Evolutionary conservation across 306 rosid species (phyloP), one percentile per base, ranked within the genome.

Genomic region (Casuarina cunninghamiana): DNA sequence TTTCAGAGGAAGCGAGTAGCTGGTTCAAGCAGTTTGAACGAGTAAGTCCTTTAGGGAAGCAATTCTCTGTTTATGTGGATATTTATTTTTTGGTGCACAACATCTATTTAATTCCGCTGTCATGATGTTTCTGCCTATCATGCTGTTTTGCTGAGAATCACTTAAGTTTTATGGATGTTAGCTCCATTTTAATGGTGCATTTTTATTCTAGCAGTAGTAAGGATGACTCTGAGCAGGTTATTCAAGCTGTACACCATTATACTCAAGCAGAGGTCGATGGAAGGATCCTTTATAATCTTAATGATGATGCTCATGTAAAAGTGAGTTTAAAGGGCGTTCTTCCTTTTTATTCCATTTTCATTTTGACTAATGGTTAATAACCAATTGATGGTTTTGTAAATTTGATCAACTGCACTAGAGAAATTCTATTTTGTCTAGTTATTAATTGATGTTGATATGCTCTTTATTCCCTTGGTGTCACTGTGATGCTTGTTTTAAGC

Each of bases 231-330:
- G 88, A 81, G 15, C 84, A 85, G 17, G 39, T 74, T 54, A 44
- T 70, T 38, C 90, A 62, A 79, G 96, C 96, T 42, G 73, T 38
- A 16, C 39, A 35, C 51, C 93, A 91, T 73, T 89, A 89, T 71
- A 79, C 78, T 0, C 68, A 62, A 53, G 96, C 91, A 35, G 73
- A 71, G 67, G 90, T 91, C 1, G 98, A 91, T 76, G 92, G 83
- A 2, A 42, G 66, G 32, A 42, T 3, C 2, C 3, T 77, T 16
- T 93, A 78, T 66, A 78, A 80, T 32, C 92, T 93, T 10, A 48
- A 83, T 35, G 97, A 93, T 50, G 92, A 93, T 48, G 97, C 92
- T 39, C 86, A 91, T 70, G 97, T 91, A 16, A 67, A 88, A 70
- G 98, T 93, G 75, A 86, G 88, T 69, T 53, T 0, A 54, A 16